Evolutionary conservation across 1,139 yeast species (phyloP).

Genomic region (Tardiomyces digboiensis): DNA sequence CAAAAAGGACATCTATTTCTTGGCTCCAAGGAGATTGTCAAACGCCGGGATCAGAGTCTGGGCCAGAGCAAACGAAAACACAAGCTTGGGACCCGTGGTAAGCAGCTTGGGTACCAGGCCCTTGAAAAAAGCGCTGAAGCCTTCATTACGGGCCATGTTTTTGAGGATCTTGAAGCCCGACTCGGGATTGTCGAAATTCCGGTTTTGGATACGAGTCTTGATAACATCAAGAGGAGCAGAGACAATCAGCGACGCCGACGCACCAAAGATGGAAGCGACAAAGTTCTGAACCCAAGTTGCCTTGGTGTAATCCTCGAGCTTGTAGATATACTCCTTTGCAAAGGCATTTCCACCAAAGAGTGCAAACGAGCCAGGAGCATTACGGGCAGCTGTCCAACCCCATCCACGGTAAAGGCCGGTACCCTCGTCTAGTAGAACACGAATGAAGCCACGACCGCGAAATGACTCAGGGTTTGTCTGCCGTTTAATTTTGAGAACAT

Average conservation of each 20-base stretch:
- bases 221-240: constrained; percentile 98
- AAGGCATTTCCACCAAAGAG: constrained; percentile 98
- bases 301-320: constrained; percentile 71
- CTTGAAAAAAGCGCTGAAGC: constrained; percentile 80
- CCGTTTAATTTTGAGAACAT: constrained; percentile 94
- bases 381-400: constrained; percentile 99
- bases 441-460: constrained; percentile 92
- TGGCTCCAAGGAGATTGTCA: constrained; percentile 41
- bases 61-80: constrained; percentile 93
- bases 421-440: constrained; percentile 84
- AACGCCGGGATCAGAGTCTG: constrained; percentile 95
- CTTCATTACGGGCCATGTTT: constrained; percentile 86
- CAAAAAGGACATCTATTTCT: no score
- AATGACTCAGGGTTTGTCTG: constrained; percentile 99
- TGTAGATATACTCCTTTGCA: constrained; percentile 92
- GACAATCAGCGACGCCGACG: constrained; percentile 92
- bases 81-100: constrained; percentile 97
- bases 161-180: constrained; percentile 86
- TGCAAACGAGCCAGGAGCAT: constrained; percentile 98
- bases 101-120: constrained; percentile 94
- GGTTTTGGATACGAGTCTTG: constrained; percentile 97
- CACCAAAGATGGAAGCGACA: constrained; percentile 95
- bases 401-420: constrained; percentile 93
- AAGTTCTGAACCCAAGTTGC: constrained; percentile 97
- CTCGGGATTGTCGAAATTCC: constrained; percentile 92